phyloP scores from a whole-genome alignment of 306 rosid species.

The Cajanus cajan region DNA sequence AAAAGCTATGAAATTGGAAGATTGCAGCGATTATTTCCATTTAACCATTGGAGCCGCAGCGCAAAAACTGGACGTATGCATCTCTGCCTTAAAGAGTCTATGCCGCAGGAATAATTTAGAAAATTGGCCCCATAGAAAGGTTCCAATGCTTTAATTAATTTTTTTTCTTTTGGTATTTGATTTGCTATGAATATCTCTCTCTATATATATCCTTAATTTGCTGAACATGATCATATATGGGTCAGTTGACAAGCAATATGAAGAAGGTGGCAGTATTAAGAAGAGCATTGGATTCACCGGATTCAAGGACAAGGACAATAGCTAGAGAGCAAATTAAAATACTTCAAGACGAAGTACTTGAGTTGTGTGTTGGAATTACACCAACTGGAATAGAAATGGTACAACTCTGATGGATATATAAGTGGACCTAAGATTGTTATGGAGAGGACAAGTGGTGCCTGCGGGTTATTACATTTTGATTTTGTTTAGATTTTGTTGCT shows the following conservation, averaged over 20 bases:
- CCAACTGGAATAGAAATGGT: conserved; percentile 24
- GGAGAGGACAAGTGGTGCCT: not conserved
- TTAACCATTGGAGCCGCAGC: conserved; percentile 55
- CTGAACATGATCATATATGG: not conserved
- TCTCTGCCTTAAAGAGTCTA: conserved; percentile 62
- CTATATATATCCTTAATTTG: too few species aligned
- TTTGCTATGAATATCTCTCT: not conserved
- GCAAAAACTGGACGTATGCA: conserved; percentile 44
- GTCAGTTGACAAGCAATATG: conserved; percentile 48
- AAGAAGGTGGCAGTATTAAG: conserved; percentile 42
- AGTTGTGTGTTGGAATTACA: conserved; percentile 38
- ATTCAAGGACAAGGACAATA: conserved; percentile 35
- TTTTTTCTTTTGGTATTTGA: too few species aligned
- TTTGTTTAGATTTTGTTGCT: too few species aligned
- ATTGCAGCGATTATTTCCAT: too few species aligned
- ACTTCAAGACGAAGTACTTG: conserved; percentile 39
- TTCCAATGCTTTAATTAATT: not conserved
- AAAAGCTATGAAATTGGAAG: too few species aligned
- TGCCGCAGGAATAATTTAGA: conserved; percentile 53
- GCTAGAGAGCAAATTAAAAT: conserved; percentile 47
- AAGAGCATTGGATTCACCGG: conserved; percentile 8
- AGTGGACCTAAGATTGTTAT: not conserved
- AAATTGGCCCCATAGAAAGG: conserved; percentile 88
- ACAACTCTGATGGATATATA: not conserved
- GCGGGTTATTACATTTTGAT: too few species aligned